Evolutionary conservation across 2,329 filamentous ascomycete species (phyloP), one percentile per base, ranked within the genome.

Genomic region (Hypoxylon rubiginosum): DNA sequence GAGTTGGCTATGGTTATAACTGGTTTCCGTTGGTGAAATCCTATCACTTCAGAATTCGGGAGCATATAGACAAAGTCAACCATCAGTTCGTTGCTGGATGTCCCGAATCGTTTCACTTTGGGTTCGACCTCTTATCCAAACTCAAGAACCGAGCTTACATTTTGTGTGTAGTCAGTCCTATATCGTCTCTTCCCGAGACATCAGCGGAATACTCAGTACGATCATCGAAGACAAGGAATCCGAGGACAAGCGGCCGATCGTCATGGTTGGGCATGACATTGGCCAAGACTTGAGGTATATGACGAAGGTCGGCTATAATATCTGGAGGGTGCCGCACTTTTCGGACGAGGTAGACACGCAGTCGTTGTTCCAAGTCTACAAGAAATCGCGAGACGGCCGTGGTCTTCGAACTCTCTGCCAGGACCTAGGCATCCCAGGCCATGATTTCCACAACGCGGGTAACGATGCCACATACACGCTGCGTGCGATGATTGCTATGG

Each of bases 381-480:
- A 83, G 32, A 82, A 84, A 13, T 83, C 86, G 21, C 72, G 75
- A 0, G 81, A 91, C 2, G 76, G 83, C 3, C 84, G 85, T 13
- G 86, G 85, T 1, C 84, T 98, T 1, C 81, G 80, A 0, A 80
- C 72, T 5, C 83, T 97, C 13, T 85, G 97, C 24, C 73, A 78
- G 5, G 84, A 90, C 5, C 82, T 97, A 28, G 86, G 85, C 2
- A 86, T 97, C 8, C 72, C 80, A 0, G 86, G 83, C 45, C 86
- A 82, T 78, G 84, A 91, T 71, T 82, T 95, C n/a, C 94, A 97
- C 78, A 97, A 97, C 74, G 94, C 90, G 0, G 90, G 94, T 1
- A 97, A 97, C 70, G 94, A 97, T 75, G 93, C 94, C 0, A 86
- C 89, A 1, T 96, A 91, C 76, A 95, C 93, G 0, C 79, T 97